Base-by-base conservation (phyloP, 1,139 yeast genomes). In the Zygosaccharomyces pseudobailii region DNA sequence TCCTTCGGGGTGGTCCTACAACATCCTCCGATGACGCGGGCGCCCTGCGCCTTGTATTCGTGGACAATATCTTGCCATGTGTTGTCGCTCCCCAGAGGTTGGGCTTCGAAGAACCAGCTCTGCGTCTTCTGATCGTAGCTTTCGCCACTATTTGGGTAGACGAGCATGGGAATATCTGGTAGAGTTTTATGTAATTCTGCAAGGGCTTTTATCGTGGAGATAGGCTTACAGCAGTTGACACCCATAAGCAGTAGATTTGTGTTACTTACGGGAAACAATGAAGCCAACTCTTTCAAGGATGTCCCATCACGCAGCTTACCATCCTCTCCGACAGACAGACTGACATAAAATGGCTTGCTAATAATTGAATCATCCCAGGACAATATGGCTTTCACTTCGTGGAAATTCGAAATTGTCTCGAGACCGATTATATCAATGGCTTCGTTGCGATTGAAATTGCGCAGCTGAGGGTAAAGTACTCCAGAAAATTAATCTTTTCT, bases 131-230 rank as follows among this genome's bases (percentile, higher is more conserved):
- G 52, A 36, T 61, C 60, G 45, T 59, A 61, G 7, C 55, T 47
- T 45, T 59, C 65, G 13, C 65, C 65, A 41, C 65, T 59, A 42
- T 62, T 62, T 36, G 65, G 63, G 40, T 58, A 62, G 6, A 53
- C 55, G 22, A 59, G 48, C 27, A 58, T 31, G 10, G 57, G 58
- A 22, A 57, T 17, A 5, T 51, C 47, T 4, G 62, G 56, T 6
- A 59, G 22, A 21, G 38, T 49, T 23, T 40, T 39, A 36, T 55
- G 59, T 20, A 58, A 44, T 1, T 49, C 32, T n/a, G 50, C 47
- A 24, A 62, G 43, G 24, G 56, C 59, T 8, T 40, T 46, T 6
- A 47, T 45, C 1, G 62, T 54, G 9, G 55, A 46, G 21, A 53
- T 50, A 41, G 53, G 57, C 33, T 58, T 54, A 9, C 59, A 59